phyloP scores from a whole-genome alignment of 208 protist species.

The Trypanosoma platydactyli region DNA sequence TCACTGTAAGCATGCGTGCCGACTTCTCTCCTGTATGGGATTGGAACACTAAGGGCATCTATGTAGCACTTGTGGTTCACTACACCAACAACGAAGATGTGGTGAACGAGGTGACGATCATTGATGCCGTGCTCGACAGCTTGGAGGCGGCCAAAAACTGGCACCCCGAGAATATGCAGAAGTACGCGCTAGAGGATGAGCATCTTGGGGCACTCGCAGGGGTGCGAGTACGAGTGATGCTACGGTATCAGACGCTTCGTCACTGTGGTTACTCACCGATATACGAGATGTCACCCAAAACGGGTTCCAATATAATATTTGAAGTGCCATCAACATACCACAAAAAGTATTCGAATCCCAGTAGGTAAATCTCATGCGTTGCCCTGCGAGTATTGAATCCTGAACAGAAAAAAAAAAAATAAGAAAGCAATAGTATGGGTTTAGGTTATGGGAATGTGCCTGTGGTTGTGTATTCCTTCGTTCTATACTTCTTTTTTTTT shows the following conservation, averaged over 20 bases:
- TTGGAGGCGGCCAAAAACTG: constrained; percentile 17
- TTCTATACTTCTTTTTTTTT: no score
- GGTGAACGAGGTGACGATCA: constrained; percentile 56
- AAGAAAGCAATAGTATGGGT: no score
- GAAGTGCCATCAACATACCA: constrained; percentile 1
- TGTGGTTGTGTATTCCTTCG: no score
- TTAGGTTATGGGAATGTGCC: no score
- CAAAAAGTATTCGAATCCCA: no score
- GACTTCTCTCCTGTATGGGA: constrained; percentile 65
- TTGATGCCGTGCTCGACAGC: constrained; percentile 50
- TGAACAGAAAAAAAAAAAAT: no score
- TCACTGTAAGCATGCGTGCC: constrained; percentile 37
- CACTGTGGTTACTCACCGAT: constrained; percentile 66
- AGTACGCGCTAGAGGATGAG: constrained; percentile 59
- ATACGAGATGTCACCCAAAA: constrained; percentile 37
- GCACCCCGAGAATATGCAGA: constrained; percentile 26
- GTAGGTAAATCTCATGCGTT: no score
- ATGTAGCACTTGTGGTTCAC: constrained; percentile 53
- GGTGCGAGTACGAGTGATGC: constrained; percentile 40
- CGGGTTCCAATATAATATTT: constrained; percentile 12
- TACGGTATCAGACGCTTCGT: constrained; percentile 80
- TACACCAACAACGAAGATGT: constrained; percentile 36
- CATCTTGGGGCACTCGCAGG: constrained; percentile 27
- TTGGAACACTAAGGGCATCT: constrained; percentile 84
- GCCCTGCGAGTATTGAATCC: no score